Evolutionary conservation across 2,329 filamentous ascomycete genomes (phyloP).

Genomic region (Diaporthe vexans): DNA sequence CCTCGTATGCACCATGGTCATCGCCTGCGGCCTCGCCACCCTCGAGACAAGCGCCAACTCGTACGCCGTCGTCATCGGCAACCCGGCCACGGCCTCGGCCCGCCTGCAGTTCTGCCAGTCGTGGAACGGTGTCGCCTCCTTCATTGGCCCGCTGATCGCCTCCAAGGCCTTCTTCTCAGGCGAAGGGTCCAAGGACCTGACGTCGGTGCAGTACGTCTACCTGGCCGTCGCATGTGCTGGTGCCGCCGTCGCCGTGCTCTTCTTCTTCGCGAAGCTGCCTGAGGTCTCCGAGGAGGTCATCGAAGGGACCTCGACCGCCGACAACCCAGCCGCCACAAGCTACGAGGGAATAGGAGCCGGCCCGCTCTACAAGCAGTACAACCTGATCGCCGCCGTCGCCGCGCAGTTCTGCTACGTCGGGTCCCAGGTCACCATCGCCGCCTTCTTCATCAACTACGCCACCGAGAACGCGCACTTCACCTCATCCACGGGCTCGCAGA

Average conservation of each 20-base stretch:
- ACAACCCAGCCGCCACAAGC: conserved; percentile 65
- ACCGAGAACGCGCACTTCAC: conserved; percentile 48
- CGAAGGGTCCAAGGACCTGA: conserved; percentile 62
- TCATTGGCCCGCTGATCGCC: conserved; percentile 70
- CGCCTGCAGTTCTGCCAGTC: conserved; percentile 71
- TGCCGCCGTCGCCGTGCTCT: conserved; percentile 67
- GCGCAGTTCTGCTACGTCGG: conserved; percentile 76
- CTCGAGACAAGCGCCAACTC: conserved; percentile 73
- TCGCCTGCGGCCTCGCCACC: conserved; percentile 57
- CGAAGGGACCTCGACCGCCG: conserved; percentile 68
- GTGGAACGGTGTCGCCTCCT: conserved; percentile 70
- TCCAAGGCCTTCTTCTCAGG: conserved; percentile 73
- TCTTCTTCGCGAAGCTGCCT: conserved; percentile 66
- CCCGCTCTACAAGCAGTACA: conserved; percentile 70
- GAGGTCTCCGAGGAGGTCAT: conserved; percentile 54
- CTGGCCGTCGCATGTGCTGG: conserved; percentile 74
- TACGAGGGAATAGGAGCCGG: conserved; percentile 59
- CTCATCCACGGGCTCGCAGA: conserved; percentile 56
- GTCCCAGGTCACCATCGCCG: conserved; percentile 67
- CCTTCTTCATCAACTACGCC: conserved; percentile 68
- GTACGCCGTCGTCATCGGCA: conserved; percentile 33
- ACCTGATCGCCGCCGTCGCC: conserved; percentile 71
- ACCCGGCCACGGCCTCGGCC: conserved; percentile 35
- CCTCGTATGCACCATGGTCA: conserved; percentile 68
- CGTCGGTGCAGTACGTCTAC: conserved; percentile 76